Evolutionary conservation across 2,329 filamentous ascomycete species (phyloP).

Genomic region (Pyrenophora tritici-repentis): DNA sequence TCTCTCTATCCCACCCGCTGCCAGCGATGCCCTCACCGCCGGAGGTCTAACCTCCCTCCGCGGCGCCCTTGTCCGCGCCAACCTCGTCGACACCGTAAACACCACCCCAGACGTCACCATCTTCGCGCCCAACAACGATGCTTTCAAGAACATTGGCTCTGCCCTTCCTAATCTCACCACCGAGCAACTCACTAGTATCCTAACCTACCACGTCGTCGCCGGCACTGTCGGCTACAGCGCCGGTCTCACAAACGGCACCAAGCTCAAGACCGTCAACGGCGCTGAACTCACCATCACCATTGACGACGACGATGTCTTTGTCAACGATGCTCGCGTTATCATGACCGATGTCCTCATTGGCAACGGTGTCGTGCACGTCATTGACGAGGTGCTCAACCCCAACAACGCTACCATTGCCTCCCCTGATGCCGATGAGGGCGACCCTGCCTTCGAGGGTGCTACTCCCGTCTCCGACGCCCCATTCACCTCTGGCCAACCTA

Average conservation of each 20-base stretch:
- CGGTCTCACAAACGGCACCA: constrained; percentile 49
- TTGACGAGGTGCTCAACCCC: constrained; percentile 63
- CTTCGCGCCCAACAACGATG: constrained; percentile 66
- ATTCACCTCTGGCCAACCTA: constrained; percentile 61
- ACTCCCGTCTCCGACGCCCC: constrained; percentile 55
- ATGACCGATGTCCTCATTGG: constrained; percentile 50
- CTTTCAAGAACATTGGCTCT: constrained; percentile 63
- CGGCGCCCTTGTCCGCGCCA: constrained; percentile 48
- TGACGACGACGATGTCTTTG: constrained; percentile 44
- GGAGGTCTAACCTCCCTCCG: constrained; percentile 49
- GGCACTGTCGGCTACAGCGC: constrained; percentile 61
- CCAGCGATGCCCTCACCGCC: constrained; percentile 38
- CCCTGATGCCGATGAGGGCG: constrained; percentile 51
- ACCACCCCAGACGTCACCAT: constrained; percentile 60
- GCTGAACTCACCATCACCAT: constrained; percentile 49
- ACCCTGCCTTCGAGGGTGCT: constrained; percentile 59
- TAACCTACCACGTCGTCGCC: constrained; percentile 68
- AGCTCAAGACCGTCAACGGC: constrained; percentile 46
- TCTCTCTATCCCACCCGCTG: constrained; percentile 47
- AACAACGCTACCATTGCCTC: constrained; percentile 54
- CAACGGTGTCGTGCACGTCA: constrained; percentile 57
- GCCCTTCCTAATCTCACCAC: constrained; percentile 55
- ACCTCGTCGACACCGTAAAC: constrained; percentile 51
- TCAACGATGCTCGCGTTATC: constrained; percentile 52
- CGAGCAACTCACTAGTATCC: constrained; percentile 57